phyloP scores from a whole-genome alignment of 148 eudicot species.

The Rhododendron kiyosumense region DNA sequence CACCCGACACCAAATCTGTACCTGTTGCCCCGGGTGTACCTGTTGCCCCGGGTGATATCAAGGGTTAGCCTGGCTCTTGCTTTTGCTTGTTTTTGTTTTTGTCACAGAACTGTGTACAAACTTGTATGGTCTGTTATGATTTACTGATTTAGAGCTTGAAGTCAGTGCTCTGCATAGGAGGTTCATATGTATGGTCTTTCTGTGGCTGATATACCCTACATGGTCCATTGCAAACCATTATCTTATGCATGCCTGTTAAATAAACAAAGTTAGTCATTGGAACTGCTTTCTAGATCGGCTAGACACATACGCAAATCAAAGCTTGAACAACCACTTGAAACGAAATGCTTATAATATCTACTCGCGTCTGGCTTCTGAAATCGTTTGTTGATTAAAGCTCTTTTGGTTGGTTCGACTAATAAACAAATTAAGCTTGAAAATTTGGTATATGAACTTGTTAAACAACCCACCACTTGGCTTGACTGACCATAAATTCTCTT shows the following conservation, averaged over 20 bases:
- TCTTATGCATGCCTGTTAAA: not conserved
- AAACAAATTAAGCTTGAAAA: not conserved
- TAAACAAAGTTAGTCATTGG: not conserved
- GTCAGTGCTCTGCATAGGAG: not conserved
- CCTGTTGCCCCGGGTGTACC: constrained; percentile 21
- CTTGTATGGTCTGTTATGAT: not conserved
- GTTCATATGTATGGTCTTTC: not conserved
- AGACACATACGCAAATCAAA: not conserved
- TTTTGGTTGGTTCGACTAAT: not conserved
- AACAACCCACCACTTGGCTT: not conserved
- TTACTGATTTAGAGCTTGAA: not conserved
- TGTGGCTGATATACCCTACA: too few species aligned
- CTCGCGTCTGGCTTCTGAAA: not conserved
- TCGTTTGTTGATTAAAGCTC: not conserved
- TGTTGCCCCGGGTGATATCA: constrained; percentile 9
- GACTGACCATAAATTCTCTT: too few species aligned
- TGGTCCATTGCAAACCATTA: too few species aligned
- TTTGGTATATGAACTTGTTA: not conserved
- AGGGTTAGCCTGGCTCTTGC: constrained; percentile 17
- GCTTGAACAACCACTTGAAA: not conserved
- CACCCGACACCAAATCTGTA: constrained; percentile 25
- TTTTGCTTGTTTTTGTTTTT: not conserved
- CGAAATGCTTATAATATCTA: not conserved
- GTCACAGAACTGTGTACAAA: not conserved
- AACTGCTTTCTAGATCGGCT: not conserved